Evolutionary conservation across 1,284 basidiomycete genomes (phyloP).

Genomic region (Rhizopogon hawkerae): DNA sequence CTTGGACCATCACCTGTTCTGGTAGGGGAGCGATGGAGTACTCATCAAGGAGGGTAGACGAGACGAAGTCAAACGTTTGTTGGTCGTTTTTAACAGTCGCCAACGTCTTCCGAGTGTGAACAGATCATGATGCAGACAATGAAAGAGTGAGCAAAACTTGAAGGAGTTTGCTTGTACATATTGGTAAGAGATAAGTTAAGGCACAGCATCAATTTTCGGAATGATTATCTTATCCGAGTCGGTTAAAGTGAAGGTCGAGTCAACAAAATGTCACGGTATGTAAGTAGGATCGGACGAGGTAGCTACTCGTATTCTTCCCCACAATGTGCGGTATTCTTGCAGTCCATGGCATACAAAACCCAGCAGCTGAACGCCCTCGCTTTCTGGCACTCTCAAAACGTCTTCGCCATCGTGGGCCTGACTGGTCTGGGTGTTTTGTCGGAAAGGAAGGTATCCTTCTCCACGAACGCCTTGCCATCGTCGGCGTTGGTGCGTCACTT

Average conservation of each 20-base stretch:
- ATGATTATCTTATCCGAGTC: background rate
- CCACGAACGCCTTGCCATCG: slow-evolving; percentile 92
- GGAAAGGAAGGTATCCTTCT: slow-evolving; percentile 75
- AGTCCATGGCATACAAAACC: slow-evolving; percentile 70
- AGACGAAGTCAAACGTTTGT: too few species aligned
- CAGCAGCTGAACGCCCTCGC: slow-evolving; percentile 57
- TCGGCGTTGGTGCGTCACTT: slow-evolving; percentile 81
- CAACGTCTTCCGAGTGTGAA: too few species aligned
- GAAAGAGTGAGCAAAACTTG: too few species aligned
- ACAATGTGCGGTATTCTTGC: slow-evolving; percentile 88
- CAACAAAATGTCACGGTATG: slow-evolving; percentile 1
- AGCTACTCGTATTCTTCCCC: slow-evolving; percentile 2
- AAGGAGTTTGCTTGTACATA: too few species aligned
- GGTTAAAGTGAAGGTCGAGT: background rate
- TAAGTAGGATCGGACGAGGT: background rate
- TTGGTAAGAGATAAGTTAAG: background rate
- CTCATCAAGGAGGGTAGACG: too few species aligned
- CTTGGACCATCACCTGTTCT: too few species aligned
- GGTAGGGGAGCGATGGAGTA: too few species aligned
- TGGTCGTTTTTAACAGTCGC: too few species aligned
- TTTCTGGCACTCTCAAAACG: slow-evolving; percentile 83
- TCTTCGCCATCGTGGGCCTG: slow-evolving; percentile 88
- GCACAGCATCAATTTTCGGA: background rate
- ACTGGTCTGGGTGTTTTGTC: slow-evolving; percentile 93
- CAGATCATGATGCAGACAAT: too few species aligned